Conservation (phyloP, 352 stramenopile genomes). For the Phytopythium montanum region DNA sequence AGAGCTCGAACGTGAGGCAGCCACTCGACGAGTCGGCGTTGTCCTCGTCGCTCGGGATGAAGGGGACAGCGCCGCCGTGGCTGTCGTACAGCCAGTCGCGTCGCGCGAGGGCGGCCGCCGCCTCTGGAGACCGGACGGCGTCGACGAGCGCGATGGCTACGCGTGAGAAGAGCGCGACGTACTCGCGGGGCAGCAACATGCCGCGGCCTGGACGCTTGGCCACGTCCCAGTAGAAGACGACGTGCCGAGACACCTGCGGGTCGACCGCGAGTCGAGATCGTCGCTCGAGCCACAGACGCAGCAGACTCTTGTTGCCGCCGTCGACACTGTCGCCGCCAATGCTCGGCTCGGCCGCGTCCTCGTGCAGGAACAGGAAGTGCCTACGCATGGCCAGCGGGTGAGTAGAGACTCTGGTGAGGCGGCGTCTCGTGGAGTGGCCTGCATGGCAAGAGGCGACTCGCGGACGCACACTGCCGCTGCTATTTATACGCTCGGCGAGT, state of each 20-base stretch:
- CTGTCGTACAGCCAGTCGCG: constrained; percentile 76
- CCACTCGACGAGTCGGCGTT: neutral
- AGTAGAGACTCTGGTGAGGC: neutral
- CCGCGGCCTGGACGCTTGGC: constrained; percentile 31
- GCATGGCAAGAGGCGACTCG: too few relatives aligned
- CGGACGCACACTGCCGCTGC: neutral
- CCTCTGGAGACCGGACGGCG: constrained; percentile 26
- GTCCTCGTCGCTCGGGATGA: neutral
- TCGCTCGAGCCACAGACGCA: constrained; percentile 48
- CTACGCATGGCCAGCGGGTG: constrained; percentile 33
- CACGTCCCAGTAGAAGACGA: constrained; percentile 59
- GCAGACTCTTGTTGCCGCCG: constrained; percentile 30
- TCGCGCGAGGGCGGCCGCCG: constrained; percentile 32
- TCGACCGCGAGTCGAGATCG: constrained; percentile 28
- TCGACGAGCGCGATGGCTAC: constrained; percentile 59
- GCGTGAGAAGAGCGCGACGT: constrained; percentile 59
- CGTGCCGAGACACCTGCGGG: constrained; percentile 20
- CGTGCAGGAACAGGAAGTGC: constrained; percentile 50
- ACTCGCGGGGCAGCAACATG: constrained; percentile 25
- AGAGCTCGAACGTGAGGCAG: constrained; percentile 37
- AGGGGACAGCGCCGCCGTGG: constrained; percentile 12
- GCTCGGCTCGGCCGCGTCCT: constrained; percentile 55
- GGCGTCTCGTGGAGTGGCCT: neutral
- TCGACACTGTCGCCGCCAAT: constrained; percentile 39
- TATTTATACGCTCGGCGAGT: neutral